Conservation (phyloP, 2,329 filamentous ascomycete species). For the Fusarium sp. region DNA sequence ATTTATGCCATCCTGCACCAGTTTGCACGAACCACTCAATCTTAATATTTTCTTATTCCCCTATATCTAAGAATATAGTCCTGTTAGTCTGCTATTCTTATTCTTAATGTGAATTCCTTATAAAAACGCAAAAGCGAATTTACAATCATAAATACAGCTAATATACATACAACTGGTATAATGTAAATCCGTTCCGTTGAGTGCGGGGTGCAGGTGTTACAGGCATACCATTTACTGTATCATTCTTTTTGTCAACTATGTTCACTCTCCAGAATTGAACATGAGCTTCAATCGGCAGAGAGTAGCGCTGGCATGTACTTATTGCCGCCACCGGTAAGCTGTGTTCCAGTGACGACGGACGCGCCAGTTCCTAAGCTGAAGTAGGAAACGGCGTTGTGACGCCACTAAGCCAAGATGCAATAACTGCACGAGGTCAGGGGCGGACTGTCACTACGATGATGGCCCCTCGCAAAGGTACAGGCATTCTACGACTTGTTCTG, state of each 20-base stretch:
- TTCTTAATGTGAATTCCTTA: too few species aligned
- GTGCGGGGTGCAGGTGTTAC: not conserved
- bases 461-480: not conserved
- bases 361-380: not conserved
- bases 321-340: not conserved
- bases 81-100: not conserved
- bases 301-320: not conserved
- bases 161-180: not conserved
- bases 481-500: fast-evolving
- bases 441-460: not conserved
- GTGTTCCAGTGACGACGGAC: fast-evolving
- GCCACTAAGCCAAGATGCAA: not conserved
- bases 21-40: too few species aligned
- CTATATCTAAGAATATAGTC: not conserved
- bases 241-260: not conserved
- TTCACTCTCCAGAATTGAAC: not conserved
- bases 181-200: not conserved
- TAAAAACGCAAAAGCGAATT: not conserved
- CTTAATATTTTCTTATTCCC: too few species aligned
- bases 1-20: too few species aligned
- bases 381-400: not conserved
- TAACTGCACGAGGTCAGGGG: not conserved
- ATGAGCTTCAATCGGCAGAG: not conserved
- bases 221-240: too few species aligned
- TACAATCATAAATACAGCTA: not conserved